Percentiles rank a stretch among this genome's conserved stretches.
These are phyloP conservation scores for Dimargaris xerosporica DNA, from an alignment of 192 early-diverging fungal genomes.

Conservation along the genomic window DNA sequence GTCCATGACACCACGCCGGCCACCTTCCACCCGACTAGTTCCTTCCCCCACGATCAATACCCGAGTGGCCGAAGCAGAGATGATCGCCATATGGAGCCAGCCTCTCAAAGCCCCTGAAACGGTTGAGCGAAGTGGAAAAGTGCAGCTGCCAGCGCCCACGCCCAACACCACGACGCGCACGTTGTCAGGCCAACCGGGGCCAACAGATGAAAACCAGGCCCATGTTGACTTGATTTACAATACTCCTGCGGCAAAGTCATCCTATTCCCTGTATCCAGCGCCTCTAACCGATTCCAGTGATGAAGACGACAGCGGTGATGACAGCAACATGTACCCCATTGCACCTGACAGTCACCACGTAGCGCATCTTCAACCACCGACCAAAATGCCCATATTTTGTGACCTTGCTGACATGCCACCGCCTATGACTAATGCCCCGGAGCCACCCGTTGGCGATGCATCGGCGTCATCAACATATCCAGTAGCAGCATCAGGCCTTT, in stretches of 20 bases:
- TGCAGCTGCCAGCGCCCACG: background rate
- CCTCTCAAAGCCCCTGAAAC: constrained; percentile 7
- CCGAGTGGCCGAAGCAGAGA: constrained; percentile 8
- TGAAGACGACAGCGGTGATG: background rate
- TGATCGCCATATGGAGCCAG: constrained; percentile 12
- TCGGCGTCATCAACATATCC: background rate
- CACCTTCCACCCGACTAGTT: background rate
- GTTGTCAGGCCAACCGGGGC: background rate
- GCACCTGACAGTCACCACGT: background rate
- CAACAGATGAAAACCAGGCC: background rate
- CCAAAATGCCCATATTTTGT: constrained; percentile 8
- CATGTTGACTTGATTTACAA: background rate
- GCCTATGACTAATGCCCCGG: background rate
- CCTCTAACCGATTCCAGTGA: background rate
- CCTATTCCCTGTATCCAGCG: background rate
- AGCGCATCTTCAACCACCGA: background rate
- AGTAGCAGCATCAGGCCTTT: background rate
- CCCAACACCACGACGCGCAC: background rate
- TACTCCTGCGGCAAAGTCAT: background rate
- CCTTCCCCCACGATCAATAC: constrained; percentile 11
- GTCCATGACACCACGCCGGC: background rate
- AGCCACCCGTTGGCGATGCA: background rate
- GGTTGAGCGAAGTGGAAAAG: background rate
- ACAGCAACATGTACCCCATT: background rate
- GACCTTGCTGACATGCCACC: background rate